phyloP scores from a whole-genome alignment of 139 green algal genomes.

The Picochlorum sp. region DNA sequence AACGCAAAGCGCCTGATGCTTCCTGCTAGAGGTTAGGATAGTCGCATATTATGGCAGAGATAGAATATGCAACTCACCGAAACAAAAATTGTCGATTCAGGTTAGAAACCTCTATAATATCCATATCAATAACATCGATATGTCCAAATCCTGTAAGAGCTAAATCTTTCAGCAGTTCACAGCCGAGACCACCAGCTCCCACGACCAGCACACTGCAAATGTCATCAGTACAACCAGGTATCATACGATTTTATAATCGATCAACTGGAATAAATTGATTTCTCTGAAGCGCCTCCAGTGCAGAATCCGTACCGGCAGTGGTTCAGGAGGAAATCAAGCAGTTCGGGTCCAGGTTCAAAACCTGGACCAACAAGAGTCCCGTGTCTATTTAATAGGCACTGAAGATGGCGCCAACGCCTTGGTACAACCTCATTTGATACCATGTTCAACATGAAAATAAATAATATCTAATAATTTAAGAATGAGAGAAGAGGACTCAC shows the following conservation, averaged over 20 bases:
- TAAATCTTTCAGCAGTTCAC: constrained; percentile 97
- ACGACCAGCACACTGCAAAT: constrained; percentile 67
- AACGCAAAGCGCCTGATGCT: no score
- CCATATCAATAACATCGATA: constrained; percentile 99
- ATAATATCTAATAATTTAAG: no score
- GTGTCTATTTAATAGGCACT: constrained; percentile 57
- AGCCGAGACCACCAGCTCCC: constrained; percentile 93
- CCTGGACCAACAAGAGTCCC: constrained; percentile 72
- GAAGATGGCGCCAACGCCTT: constrained; percentile 59
- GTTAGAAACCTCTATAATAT: constrained; percentile 99
- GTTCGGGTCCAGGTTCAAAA: constrained; percentile 66
- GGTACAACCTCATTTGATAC: no score
- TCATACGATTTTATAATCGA: neutral
- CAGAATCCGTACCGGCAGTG: constrained; percentile 21
- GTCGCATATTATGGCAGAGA: neutral
- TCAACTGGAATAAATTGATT: neutral
- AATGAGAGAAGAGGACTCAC: no score
- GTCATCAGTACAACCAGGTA: neutral
- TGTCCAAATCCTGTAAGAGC: constrained; percentile 89
- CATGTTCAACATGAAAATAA: no score
- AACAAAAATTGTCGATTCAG: constrained; percentile 99
- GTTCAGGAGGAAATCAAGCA: constrained; percentile 55
- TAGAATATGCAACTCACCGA: no score
- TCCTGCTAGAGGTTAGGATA: no score
- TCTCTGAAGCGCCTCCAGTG: no score